These are phyloP conservation scores for Chiua virens DNA, from an alignment of 768 basidiomycete species.

Conservation along the genomic window DNA sequence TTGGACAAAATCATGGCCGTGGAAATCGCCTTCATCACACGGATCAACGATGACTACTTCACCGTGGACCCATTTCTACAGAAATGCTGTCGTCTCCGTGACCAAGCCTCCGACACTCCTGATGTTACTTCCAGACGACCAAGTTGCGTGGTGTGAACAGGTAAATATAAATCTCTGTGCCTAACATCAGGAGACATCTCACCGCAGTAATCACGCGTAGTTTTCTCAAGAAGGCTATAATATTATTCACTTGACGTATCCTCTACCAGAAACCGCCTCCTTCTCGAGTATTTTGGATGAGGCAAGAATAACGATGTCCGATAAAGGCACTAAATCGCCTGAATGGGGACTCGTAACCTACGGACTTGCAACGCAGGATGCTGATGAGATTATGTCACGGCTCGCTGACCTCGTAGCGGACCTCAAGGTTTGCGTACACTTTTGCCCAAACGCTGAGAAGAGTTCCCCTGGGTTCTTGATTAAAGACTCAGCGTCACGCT, in stretches of 20 bases:
- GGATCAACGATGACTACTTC: neutral
- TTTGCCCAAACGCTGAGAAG: slow-evolving; percentile 30
- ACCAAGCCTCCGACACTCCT: slow-evolving; percentile 30
- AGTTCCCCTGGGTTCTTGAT: slow-evolving; percentile 27
- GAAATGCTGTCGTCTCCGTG: slow-evolving; percentile 33
- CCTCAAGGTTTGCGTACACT: slow-evolving; percentile 37
- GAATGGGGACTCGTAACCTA: slow-evolving; percentile 34
- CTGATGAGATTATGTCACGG: slow-evolving; percentile 12
- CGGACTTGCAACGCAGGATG: slow-evolving; percentile 27
- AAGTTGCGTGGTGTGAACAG: slow-evolving; percentile 38
- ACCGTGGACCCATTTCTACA: slow-evolving; percentile 16
- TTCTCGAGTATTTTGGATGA: slow-evolving; percentile 20
- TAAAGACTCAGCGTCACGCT: slow-evolving; percentile 19
- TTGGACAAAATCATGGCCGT: too few species aligned
- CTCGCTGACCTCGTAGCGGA: slow-evolving; percentile 6
- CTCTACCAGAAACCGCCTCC: slow-evolving; percentile 11
- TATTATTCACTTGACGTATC: slow-evolving; percentile 32
- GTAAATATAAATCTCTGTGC: slow-evolving; percentile 28
- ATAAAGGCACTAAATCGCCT: neutral
- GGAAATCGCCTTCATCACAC: too few species aligned
- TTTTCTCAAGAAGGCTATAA: slow-evolving; percentile 42
- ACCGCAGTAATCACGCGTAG: slow-evolving; percentile 13
- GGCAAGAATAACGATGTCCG: slow-evolving; percentile 12
- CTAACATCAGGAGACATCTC: neutral
- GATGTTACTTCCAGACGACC: slow-evolving; percentile 30